Base-by-base conservation (phyloP, 495 filamentous ascomycete genomes). In the Penicillium flavigenum region DNA sequence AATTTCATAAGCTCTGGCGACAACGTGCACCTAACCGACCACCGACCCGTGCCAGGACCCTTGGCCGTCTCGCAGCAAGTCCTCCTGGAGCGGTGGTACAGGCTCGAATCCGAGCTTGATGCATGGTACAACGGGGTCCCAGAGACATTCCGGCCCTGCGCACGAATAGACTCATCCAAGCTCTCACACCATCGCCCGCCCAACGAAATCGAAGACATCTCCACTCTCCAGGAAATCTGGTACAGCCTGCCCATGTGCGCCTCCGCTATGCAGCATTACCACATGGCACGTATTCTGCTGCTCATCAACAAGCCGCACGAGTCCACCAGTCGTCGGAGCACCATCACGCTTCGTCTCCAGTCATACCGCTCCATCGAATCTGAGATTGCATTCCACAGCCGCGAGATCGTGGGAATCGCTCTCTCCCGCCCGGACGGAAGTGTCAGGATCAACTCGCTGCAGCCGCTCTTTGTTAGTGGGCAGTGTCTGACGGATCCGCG, bases 231-330 rank as follows among this genome's bases (percentile, higher is more conserved):
- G 2, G 85, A 86, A 67, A 74, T 83, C 19, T 88, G 85, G 85
- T 81, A 81, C 61, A 83, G 80, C 57, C 74, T 83, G 3, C 79
- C 83, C 3, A 84, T 86, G 78, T 86, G 83, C 69, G 80, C 79
- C 1, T 83, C 83, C 5, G 81, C 81, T 10, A 86, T 86, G 81
- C 84, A 86, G 63, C 77, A 77, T 57, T 88, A 84, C 62, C 83
- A 88, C 61, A 84, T 88, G 79, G 81, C 81, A 0, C 82, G 81
- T 44, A 85, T 85, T 31, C 72, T 86, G 42, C 70, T 88, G 12
- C 74, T 85, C 10, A 79, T 84, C 64, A 82, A 88, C 63, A 84
- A 84, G 57, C 83, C 85, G 19, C 79, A 83, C 34, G 77, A 83
- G 39, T 78, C 81, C 8, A 83, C 80, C 3, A 74, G 73, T 51